phyloP scores from a whole-genome alignment of 352 stramenopile genomes.

The Phytophthora fragariae region DNA sequence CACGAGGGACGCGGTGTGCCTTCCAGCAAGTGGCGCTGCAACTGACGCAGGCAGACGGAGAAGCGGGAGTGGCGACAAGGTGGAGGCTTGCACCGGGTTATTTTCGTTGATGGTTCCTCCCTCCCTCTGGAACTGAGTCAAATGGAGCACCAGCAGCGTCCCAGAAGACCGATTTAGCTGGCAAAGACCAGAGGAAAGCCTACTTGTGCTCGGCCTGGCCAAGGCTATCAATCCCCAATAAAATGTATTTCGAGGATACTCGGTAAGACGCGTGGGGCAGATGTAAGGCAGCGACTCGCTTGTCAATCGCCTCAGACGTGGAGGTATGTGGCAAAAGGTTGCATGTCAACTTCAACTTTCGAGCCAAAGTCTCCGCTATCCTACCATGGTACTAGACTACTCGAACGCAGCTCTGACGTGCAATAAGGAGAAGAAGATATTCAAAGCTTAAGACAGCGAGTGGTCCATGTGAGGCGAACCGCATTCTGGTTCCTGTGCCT shows the following conservation, averaged over 20 bases:
- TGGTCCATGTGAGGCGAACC: background rate
- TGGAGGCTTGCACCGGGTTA: constrained; percentile 19
- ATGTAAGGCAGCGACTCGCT: background rate
- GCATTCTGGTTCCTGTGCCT: background rate
- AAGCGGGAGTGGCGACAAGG: constrained; percentile 29
- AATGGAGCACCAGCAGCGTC: constrained; percentile 13
- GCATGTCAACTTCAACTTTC: background rate
- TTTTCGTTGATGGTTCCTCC: constrained; percentile 23
- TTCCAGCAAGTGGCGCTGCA: constrained; percentile 9
- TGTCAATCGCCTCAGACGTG: background rate
- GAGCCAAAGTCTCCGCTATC: too few relatives aligned
- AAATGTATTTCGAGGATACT: constrained; percentile 22
- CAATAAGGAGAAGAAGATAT: too few relatives aligned
- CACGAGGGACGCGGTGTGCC: constrained; percentile 1
- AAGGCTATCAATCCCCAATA: background rate
- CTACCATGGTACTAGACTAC: too few relatives aligned
- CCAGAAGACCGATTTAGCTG: constrained; percentile 33
- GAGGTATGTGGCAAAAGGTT: background rate
- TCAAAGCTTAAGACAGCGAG: background rate
- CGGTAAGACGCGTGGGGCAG: background rate
- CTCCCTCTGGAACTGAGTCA: constrained; percentile 21
- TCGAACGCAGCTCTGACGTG: too few relatives aligned
- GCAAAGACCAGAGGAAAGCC: constrained; percentile 24
- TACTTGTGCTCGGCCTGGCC: background rate
- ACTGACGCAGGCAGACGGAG: constrained; percentile 36